Conservation (phyloP, 192 early-diverging fungal genomes). For the Tieghemiomyces parasiticus region DNA sequence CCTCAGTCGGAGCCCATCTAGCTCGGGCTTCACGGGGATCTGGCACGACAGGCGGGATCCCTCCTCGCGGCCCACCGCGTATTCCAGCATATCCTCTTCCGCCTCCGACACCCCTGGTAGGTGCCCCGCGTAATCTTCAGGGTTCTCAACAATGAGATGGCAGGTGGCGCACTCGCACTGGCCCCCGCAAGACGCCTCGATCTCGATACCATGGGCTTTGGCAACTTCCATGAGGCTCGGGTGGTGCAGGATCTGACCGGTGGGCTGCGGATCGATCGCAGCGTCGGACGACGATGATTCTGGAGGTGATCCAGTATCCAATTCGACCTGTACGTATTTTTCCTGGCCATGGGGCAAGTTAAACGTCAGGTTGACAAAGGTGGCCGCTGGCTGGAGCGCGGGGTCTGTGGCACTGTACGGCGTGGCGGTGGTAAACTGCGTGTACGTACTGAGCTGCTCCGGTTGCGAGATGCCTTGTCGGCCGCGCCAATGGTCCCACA, state of each 20-base stretch:
- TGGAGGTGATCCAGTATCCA: constrained; percentile 20
- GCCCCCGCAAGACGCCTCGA: constrained; percentile 35
- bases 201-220: constrained; percentile 31
- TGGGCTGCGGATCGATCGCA: background rate
- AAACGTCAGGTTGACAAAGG: constrained; percentile 22
- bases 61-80: constrained; percentile 25
- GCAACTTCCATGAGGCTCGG: constrained; percentile 24
- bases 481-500: constrained; percentile 38
- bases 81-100: constrained; percentile 47
- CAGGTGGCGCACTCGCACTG: constrained; percentile 46
- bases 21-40: constrained; percentile 19
- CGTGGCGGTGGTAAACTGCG: background rate
- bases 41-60: constrained; percentile 21
- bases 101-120: constrained; percentile 28
- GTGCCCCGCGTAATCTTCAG: constrained; percentile 14
- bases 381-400: background rate
- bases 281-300: constrained; percentile 19
- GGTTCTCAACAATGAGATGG: constrained; percentile 35
- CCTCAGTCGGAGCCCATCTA: constrained; percentile 17
- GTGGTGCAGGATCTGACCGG: background rate
- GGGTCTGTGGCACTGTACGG: background rate
- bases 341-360: constrained; percentile 22
- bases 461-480: constrained; percentile 25
- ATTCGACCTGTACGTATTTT: constrained; percentile 26
- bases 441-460: constrained; percentile 22